phyloP scores from a whole-genome alignment of 2,329 filamentous ascomycete species.

The Xylaria sp. region DNA sequence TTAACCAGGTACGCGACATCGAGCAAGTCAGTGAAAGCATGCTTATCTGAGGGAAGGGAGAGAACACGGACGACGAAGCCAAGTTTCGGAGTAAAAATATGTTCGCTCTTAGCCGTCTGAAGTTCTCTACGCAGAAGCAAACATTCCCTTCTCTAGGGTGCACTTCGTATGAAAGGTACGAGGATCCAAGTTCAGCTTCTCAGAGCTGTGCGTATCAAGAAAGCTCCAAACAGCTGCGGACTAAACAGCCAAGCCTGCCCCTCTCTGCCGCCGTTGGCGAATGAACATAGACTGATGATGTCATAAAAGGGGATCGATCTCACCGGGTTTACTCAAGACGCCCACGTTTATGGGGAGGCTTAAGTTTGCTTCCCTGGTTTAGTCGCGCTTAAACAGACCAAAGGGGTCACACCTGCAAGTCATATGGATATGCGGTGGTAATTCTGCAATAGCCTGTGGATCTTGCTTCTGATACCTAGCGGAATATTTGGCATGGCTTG shows the following conservation, averaged over 20 bases:
- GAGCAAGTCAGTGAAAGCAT: background rate
- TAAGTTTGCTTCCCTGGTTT: conserved; percentile 20
- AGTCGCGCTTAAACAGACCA: conserved; percentile 18
- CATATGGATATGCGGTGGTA: conserved; percentile 26
- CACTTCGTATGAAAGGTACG: conserved; percentile 12
- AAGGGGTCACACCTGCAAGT: conserved; percentile 28
- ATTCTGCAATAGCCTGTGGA: background rate
- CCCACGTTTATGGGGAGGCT: conserved; percentile 29
- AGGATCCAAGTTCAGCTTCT: conserved; percentile 13
- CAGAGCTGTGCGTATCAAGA: conserved; percentile 6
- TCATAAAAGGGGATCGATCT: conserved; percentile 26
- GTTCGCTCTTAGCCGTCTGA: background rate
- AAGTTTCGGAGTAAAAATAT: background rate
- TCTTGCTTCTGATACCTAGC: conserved; percentile 2
- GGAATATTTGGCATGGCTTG: conserved; percentile 4
- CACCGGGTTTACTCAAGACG: conserved; percentile 19
- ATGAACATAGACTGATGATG: conserved; percentile 26
- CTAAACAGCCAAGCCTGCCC: background rate
- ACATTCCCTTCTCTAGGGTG: background rate
- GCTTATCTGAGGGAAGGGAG: background rate
- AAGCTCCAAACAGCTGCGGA: background rate
- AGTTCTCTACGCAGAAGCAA: background rate
- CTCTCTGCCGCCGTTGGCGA: conserved; percentile 15
- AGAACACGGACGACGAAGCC: background rate
- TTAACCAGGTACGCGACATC: background rate